A percentile compares a stretch with the other conserved stretches of the same genome.
These are phyloP conservation scores for Leccinum disarticulatum DNA, from an alignment of 768 basidiomycete species.

Conservation along the genomic window DNA sequence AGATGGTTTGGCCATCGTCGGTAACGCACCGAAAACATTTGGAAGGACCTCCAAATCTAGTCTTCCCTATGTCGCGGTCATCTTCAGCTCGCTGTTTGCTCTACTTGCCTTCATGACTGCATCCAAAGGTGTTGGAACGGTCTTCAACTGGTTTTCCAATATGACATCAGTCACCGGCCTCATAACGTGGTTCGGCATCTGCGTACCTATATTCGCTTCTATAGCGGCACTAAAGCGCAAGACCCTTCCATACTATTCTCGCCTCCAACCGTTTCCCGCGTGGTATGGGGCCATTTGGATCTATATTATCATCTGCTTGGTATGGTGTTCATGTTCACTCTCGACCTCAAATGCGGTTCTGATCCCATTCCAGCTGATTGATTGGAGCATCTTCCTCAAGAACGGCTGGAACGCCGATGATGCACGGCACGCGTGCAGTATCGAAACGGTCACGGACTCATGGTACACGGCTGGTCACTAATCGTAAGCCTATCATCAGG, in stretches of 20 bases:
- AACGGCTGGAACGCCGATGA: constrained; percentile 42
- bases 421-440: no score
- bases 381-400: constrained; percentile 51
- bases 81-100: constrained; percentile 68
- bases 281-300: constrained; percentile 43
- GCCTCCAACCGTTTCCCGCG: constrained; percentile 74
- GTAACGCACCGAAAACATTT: constrained; percentile 85
- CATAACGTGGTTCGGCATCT: constrained; percentile 81
- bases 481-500: no score
- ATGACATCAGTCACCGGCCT: constrained; percentile 68
- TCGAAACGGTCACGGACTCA: no score
- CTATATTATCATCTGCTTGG: constrained; percentile 55
- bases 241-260: constrained; percentile 30
- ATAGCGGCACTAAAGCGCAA: constrained; percentile 72
- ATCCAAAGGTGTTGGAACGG: constrained; percentile 59
- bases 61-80: constrained; percentile 71
- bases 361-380: constrained; percentile 46
- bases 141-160: constrained; percentile 80
- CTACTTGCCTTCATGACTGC: constrained; percentile 80
- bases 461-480: no score
- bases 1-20: constrained; percentile 35
- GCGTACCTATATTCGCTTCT: constrained; percentile 77
- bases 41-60: constrained; percentile 64
- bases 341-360: constrained; percentile 10
- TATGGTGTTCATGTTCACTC: constrained; percentile 36